These are phyloP conservation scores for Xerocomellus amylosporus DNA, from an alignment of 768 basidiomycete genomes.

Conservation along the genomic window DNA sequence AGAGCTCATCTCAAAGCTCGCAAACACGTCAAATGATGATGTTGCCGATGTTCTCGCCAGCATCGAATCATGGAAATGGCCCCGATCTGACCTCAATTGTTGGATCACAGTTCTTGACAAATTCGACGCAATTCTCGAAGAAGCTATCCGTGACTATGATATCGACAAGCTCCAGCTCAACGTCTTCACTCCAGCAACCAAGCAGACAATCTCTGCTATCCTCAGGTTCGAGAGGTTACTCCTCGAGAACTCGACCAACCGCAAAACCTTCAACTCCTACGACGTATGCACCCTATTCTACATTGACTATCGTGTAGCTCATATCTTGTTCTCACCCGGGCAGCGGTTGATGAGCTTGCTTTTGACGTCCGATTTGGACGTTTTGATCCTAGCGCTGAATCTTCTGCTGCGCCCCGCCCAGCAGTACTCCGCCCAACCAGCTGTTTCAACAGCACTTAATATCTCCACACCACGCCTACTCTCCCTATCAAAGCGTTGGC, in stretches of 20 bases:
- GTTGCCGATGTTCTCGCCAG: conserved; percentile 62
- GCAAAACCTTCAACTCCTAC: conserved; percentile 94
- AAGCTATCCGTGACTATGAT: conserved; percentile 78
- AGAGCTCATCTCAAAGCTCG: conserved; percentile 71
- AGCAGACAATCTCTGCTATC: conserved; percentile 75
- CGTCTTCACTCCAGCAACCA: conserved; percentile 71
- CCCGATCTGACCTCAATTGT: conserved; percentile 92
- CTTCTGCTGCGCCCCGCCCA: conserved; percentile 90
- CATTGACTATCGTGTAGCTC: neutral
- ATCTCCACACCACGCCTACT: conserved; percentile 79
- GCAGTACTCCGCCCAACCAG: conserved; percentile 87
- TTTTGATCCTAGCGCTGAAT: conserved; percentile 79
- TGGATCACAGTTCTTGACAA: conserved; percentile 97
- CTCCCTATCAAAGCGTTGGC: conserved; percentile 83
- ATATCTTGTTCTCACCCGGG: conserved; percentile 6
- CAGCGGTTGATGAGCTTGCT: conserved; percentile 90
- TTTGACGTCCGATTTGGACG: conserved; percentile 84
- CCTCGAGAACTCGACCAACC: conserved; percentile 95
- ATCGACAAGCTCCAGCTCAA: conserved; percentile 82
- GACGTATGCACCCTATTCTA: conserved; percentile 64
- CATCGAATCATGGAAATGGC: conserved; percentile 89
- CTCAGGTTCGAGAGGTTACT: conserved; percentile 86
- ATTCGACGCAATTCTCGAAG: conserved; percentile 87
- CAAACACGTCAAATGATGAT: conserved; percentile 66
- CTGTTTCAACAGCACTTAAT: conserved; percentile 78